Evolutionary conservation across 2,329 filamentous ascomycete genomes (phyloP).

Genomic region (Apiospora kogelbergensis): DNA sequence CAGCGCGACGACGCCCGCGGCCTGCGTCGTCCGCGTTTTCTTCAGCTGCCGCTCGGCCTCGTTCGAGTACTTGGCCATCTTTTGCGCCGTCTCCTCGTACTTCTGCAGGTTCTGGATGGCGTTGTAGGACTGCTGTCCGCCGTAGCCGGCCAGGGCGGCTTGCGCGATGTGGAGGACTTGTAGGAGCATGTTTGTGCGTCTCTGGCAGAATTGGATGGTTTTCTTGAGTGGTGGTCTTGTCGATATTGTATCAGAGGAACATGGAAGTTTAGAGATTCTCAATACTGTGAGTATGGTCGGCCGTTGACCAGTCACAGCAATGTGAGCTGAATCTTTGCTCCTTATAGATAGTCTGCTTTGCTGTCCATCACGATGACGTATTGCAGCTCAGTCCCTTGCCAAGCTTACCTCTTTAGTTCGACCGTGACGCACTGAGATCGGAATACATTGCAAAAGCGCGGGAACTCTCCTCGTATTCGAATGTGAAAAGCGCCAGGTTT

Average conservation of each 20-base stretch:
- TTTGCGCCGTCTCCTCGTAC: slow-evolving; percentile 45
- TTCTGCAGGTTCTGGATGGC: slow-evolving; percentile 43
- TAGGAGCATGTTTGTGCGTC: slow-evolving; percentile 22
- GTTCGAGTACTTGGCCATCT: slow-evolving; percentile 43
- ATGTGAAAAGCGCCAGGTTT: background rate
- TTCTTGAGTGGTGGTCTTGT: background rate
- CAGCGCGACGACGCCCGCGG: slow-evolving; percentile 38
- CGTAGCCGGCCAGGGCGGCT: slow-evolving; percentile 39
- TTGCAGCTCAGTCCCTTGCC: background rate
- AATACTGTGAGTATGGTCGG: background rate
- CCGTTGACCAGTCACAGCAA: too few relatives aligned
- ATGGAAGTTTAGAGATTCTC: background rate
- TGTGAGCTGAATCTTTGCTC: background rate
- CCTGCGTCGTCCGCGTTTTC: slow-evolving; percentile 44
- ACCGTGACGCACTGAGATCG: background rate
- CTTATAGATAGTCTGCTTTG: too few relatives aligned
- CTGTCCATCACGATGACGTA: background rate
- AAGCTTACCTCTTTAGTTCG: background rate
- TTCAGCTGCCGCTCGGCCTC: slow-evolving; percentile 40
- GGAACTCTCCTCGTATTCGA: background rate
- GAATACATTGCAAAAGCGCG: background rate
- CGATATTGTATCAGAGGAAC: background rate
- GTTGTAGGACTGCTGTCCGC: slow-evolving; percentile 39
- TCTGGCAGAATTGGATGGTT: background rate
- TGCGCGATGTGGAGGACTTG: slow-evolving; percentile 37